Base-by-base conservation (phyloP, 2,329 filamentous ascomycete genomes). In the Aureobasidium sp. region DNA sequence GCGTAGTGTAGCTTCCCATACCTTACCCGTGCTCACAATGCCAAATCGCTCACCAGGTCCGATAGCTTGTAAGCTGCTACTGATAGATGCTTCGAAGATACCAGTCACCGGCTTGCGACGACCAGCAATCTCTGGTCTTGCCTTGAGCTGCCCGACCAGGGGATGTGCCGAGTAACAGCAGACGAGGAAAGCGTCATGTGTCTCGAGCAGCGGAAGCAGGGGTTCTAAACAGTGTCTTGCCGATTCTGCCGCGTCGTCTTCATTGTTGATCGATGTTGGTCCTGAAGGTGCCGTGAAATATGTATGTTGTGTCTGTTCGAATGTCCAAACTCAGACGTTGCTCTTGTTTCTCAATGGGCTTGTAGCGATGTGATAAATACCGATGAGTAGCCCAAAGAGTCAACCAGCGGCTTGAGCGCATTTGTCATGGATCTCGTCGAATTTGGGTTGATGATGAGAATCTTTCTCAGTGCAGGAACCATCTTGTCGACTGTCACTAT, bases 161-260 rank as follows among this genome's bases (percentile, higher is more conserved):
- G 88, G 86, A 70, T 97, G 92, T 1, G 88, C 85, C 64, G 89
- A 94, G 77, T 90, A 97, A 76, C 93, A 97, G 24, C 92, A 92
- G 2, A 97, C 82, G 0, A 97, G 81, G 65, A 95, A 87, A n/a
- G 82, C 91, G 70, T 94, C 86, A 72, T 90, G 85, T 32, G 75
- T 68, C 2, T 72, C 63, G 0, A 82, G 71, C 0, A 75, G 64
- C 1, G 78, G 71, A 29, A 76, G 71, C 6, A 89, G 71, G 63
- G 84, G 78, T 0, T 79, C 76, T 17, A 87, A 76, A 56, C 90
- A 89, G 62, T 84, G 81, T 1, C 81, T 71, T 1, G 85, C 82
- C 67, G 88, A 92, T 56, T 78, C 72, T 1, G 76, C 72, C 6
- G 92, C 87, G 71, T 92, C 90, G 13, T 81, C 74, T 66, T 83